Base-by-base conservation (phyloP, 192 early-diverging fungal species). In the Cladochytrium replicatum region DNA sequence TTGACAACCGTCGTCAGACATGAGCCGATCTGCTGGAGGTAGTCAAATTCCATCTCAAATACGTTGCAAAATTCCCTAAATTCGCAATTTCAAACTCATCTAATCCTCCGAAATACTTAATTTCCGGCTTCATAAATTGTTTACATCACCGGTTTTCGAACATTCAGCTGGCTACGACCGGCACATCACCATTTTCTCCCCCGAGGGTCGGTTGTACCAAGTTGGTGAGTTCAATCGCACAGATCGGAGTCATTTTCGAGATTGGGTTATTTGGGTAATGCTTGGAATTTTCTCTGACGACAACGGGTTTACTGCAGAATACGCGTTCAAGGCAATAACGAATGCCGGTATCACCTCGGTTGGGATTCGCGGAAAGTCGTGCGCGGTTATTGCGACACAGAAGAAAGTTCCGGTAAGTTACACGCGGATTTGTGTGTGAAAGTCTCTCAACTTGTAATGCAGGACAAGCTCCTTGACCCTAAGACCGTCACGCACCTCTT, bases 291-390 rank as follows among this genome's bases (percentile, higher is more conserved):
- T 31, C n/a, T 11, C 22, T 9, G 17, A 19, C n/a, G 41, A 6
- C 21, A n/a, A 15, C 19, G 4, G 8, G 8, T n/a, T 19, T 25
- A 15, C 4, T n/a, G 38, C 71, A 94, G 97, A 99, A 63, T 99
- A 99, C 74, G 94, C 97, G 29, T 98, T 97, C 73, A 99, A 99
- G 70, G 97, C 97, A n/a, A 98, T 99, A 56, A 84, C 91, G 27
- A 96, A 93, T 63, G 80, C 87, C 21, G 94, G 92, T 34, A 69
- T 94, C 57, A 99, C 97, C 4, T 89, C 91, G 37, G 82, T 99
- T 30, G 94, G 91, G 39, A 82, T 99, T 30, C 81, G 91, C 46
- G 97, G 97, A 41, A 86, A 94, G 62, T 91, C 96, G 71, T 81
- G 83, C 56, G 88, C 83, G 30, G 94, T 98, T 28, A 79, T 98